phyloP scores from a whole-genome alignment of 768 basidiomycete genomes.

The Hygrophorus russula region DNA sequence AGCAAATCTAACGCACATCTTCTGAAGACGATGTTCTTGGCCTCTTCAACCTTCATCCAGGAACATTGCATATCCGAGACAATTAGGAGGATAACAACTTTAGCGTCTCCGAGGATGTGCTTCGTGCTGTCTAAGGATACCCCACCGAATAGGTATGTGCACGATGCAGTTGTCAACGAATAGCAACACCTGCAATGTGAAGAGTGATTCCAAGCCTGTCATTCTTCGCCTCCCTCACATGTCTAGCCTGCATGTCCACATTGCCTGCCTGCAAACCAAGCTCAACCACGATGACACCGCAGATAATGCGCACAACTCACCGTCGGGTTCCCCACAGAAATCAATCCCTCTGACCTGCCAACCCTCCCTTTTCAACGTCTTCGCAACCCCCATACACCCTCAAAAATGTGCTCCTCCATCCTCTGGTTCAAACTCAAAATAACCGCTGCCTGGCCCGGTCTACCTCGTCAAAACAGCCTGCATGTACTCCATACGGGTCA shows the following conservation, averaged over 20 bases:
- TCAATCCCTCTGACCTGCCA: constrained; percentile 68
- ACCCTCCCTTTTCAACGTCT: constrained; percentile 41
- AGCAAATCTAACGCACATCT: constrained; percentile 66
- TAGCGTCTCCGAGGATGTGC: constrained; percentile 46
- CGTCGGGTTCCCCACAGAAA: constrained; percentile 65
- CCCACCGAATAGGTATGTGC: not conserved
- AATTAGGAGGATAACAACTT: constrained; percentile 54
- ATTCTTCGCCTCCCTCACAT: constrained; percentile 42
- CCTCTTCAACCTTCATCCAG: constrained; percentile 52
- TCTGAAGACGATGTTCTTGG: constrained; percentile 42
- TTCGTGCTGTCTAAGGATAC: constrained; percentile 12
- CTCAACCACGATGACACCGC: too few species aligned
- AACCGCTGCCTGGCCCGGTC: constrained; percentile 43
- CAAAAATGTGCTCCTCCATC: constrained; percentile 32
- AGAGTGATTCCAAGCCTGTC: constrained; percentile 65
- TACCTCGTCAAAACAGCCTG: constrained; percentile 54
- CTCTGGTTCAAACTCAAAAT: too few species aligned
- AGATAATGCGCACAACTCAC: constrained; percentile 16
- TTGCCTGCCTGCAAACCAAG: constrained; percentile 33
- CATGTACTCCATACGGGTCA: constrained; percentile 54
- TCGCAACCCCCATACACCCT: constrained; percentile 47
- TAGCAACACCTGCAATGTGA: constrained; percentile 58
- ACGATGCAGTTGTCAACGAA: not conserved
- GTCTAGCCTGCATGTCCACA: constrained; percentile 32
- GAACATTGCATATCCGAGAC: constrained; percentile 78